Conservation (phyloP, 2,329 filamentous ascomycete species). For the Alternaria sp. region DNA sequence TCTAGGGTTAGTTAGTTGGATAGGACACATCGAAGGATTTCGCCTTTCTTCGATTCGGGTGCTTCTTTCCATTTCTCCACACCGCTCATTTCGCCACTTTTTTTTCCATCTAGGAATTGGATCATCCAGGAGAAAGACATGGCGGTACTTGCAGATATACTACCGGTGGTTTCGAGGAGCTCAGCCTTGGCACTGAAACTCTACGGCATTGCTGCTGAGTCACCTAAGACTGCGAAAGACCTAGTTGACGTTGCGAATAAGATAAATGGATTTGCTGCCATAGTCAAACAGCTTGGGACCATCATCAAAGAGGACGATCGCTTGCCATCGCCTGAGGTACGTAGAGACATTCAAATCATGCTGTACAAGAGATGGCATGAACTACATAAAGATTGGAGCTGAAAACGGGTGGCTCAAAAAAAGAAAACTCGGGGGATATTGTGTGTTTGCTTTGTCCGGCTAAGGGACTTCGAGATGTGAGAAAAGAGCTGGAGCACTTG, state of each 20-base stretch:
- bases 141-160: constrained; percentile 48
- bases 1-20: constrained; percentile 20
- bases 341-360: constrained; percentile 7
- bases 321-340: constrained; percentile 49
- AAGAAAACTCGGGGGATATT: neutral
- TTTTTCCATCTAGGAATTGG: neutral
- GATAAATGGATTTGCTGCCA: constrained; percentile 49
- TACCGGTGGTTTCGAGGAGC: constrained; percentile 46
- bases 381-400: neutral
- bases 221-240: constrained; percentile 37
- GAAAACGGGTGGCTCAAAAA: neutral
- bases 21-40: constrained; percentile 32
- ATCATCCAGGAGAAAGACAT: constrained; percentile 27
- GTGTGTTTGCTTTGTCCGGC: neutral
- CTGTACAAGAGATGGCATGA: neutral
- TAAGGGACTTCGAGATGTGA: constrained; percentile 1
- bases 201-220: constrained; percentile 43
- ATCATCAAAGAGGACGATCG: constrained; percentile 51
- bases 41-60: constrained; percentile 19
- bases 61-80: constrained; percentile 18
- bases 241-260: constrained; percentile 42
- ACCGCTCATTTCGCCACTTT: constrained; percentile 14
- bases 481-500: neutral
- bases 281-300: constrained; percentile 51
- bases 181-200: constrained; percentile 47